These are phyloP conservation scores for Didymella arachidicola DNA, from an alignment of 2,329 filamentous ascomycete genomes.

Conservation along the genomic window DNA sequence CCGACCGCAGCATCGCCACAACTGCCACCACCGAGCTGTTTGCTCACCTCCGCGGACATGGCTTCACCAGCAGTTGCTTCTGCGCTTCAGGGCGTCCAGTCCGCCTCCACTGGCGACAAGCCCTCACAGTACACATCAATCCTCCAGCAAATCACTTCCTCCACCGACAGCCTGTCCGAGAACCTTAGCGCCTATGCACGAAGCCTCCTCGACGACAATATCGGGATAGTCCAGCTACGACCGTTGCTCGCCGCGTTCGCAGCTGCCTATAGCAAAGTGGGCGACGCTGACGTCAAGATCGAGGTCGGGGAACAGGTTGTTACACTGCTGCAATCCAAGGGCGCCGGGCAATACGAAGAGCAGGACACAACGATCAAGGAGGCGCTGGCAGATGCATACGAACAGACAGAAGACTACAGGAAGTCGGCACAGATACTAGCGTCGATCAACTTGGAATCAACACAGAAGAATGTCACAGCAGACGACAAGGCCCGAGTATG, in stretches of 20 bases:
- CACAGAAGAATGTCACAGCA: conserved; percentile 82
- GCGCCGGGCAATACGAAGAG: conserved; percentile 78
- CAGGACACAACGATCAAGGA: conserved; percentile 82
- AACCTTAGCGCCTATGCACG: conserved; percentile 74
- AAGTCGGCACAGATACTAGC: conserved; percentile 80
- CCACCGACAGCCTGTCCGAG: conserved; percentile 58
- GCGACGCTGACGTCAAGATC: conserved; percentile 72
- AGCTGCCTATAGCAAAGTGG: conserved; percentile 66
- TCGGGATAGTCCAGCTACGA: conserved; percentile 79
- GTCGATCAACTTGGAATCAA: conserved; percentile 86
- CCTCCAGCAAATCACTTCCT: conserved; percentile 63
- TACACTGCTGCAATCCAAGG: conserved; percentile 68
- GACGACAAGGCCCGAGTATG: conserved; percentile 84
- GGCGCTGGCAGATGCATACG: conserved; percentile 82
- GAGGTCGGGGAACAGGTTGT: conserved; percentile 79
- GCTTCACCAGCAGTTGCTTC: conserved; percentile 59
- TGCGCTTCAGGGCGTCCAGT: conserved; percentile 60
- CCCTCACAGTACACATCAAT: conserved; percentile 64
- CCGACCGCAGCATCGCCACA: conserved; percentile 3
- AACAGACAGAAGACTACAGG: conserved; percentile 80
- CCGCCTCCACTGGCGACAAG: conserved; percentile 59
- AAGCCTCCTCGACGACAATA: conserved; percentile 70
- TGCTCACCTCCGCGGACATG: conserved; percentile 48
- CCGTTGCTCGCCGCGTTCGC: conserved; percentile 74
- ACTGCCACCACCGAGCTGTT: conserved; percentile 5